phyloP scores from a whole-genome alignment of 768 basidiomycete genomes.

The Mrakia hoshinonis region DNA sequence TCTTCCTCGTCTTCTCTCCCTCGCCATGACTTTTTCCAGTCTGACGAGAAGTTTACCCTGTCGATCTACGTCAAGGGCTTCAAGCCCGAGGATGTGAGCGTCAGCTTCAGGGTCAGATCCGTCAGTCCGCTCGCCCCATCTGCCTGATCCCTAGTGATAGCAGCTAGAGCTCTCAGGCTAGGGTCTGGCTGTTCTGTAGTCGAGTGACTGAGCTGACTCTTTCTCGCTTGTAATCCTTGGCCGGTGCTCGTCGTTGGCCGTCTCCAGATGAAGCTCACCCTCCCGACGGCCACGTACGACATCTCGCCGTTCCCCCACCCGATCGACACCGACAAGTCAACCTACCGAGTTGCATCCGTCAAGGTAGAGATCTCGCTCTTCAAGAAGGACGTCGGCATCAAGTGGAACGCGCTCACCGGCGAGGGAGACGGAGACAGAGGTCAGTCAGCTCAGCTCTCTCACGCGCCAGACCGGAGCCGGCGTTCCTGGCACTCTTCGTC shows the following conservation, averaged over 20 bases:
- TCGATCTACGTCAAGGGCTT: conserved; percentile 22
- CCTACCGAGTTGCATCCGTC: conserved; percentile 10
- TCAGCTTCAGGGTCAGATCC: conserved; percentile 19
- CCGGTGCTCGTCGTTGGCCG: not conserved
- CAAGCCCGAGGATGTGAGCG: conserved; percentile 17
- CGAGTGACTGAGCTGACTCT: not conserved
- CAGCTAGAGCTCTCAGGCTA: no score
- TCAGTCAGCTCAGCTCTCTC: not conserved
- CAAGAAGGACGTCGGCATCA: conserved; percentile 54
- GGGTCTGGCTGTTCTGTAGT: not conserved
- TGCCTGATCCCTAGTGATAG: no score
- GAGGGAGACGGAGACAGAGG: conserved; percentile 58
- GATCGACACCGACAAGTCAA: conserved; percentile 19
- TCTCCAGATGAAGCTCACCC: conserved; percentile 22
- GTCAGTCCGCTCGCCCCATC: conserved; percentile 7
- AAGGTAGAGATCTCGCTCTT: conserved; percentile 66
- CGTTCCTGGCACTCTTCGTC: not conserved
- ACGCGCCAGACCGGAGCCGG: conserved; percentile 15
- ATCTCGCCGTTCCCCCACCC: conserved; percentile 21
- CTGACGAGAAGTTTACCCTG: conserved; percentile 23
- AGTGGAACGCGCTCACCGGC: conserved; percentile 69
- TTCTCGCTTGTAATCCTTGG: not conserved
- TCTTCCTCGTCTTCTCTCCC: conserved; percentile 3
- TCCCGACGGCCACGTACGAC: conserved; percentile 17
- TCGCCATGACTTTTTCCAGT: conserved; percentile 26